These are phyloP conservation scores for Galerina marginata DNA, from an alignment of 768 basidiomycete genomes.

Conservation along the genomic window DNA sequence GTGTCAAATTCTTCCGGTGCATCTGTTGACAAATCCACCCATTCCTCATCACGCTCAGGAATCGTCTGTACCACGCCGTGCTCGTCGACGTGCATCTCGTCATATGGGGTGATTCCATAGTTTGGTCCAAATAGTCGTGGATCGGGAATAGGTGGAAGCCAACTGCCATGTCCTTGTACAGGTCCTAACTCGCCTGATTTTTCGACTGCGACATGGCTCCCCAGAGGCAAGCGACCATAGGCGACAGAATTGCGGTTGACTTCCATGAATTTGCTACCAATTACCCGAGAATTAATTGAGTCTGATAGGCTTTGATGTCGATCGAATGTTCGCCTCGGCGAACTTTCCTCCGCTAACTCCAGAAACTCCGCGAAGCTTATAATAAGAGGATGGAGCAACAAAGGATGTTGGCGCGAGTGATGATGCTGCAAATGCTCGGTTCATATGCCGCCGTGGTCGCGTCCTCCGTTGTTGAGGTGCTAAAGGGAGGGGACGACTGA, in stretches of 20 bases:
- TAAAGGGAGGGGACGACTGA: constrained; percentile 72
- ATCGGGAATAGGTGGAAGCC: constrained; percentile 55
- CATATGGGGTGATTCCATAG: constrained; percentile 40
- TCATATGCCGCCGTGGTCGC: constrained; percentile 54
- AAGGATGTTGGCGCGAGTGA: constrained; percentile 80
- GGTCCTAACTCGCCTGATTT: constrained; percentile 56
- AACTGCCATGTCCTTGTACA: constrained; percentile 33
- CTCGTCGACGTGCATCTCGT: constrained; percentile 42
- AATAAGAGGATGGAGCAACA: constrained; percentile 80
- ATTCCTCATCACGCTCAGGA: constrained; percentile 47
- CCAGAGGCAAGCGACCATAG: constrained; percentile 64
- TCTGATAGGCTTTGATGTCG: constrained; percentile 56
- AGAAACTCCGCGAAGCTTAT: constrained; percentile 68
- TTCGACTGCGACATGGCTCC: constrained; percentile 60
- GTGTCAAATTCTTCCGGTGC: constrained; percentile 45
- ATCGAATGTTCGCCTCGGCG: constrained; percentile 46
- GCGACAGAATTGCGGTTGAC: constrained; percentile 63
- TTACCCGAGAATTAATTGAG: constrained; percentile 63
- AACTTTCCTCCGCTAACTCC: constrained; percentile 67
- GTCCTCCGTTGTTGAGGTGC: constrained; percentile 39
- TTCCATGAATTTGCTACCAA: constrained; percentile 77
- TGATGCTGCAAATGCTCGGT: constrained; percentile 69
- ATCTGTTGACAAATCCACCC: constrained; percentile 63
- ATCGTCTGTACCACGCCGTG: constrained; percentile 37
- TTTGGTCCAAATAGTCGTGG: constrained; percentile 62